Evolutionary conservation across 768 basidiomycete genomes (phyloP).

Genomic region (Leucosporidium yakuticum): DNA sequence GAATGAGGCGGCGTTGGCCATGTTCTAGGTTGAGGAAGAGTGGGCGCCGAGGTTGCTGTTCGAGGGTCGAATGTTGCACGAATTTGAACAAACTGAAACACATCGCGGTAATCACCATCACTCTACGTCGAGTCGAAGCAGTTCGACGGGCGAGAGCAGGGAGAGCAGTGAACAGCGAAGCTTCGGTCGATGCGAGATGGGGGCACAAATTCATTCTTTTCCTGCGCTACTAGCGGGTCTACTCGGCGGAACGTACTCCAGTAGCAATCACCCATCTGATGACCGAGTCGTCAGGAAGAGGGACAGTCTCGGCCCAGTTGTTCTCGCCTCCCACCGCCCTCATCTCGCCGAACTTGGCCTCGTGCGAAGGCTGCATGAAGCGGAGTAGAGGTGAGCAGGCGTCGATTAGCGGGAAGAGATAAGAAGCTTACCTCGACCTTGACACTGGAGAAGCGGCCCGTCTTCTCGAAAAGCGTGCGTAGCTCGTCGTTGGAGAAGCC

Average conservation of each 20-base stretch:
- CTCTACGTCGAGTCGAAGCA: too few species aligned
- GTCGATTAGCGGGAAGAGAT: neutral
- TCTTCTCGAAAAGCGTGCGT: neutral
- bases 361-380: neutral
- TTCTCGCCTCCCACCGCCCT: neutral
- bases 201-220: too few species aligned
- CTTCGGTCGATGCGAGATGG: too few species aligned
- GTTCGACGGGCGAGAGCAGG: too few species aligned
- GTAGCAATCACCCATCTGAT: neutral
- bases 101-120: too few species aligned
- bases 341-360: constrained; percentile 4
- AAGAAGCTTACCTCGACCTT: neutral
- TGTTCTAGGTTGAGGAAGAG: neutral
- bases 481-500: neutral
- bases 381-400: neutral
- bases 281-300: neutral
- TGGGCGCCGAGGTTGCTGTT: too few species aligned
- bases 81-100: too few species aligned
- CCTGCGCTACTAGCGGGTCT: too few species aligned
- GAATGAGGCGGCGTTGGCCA: constrained; percentile 2
- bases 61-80: too few species aligned
- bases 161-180: too few species aligned
- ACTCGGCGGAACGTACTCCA: too few species aligned
- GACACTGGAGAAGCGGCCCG: neutral
- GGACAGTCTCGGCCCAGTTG: constrained; percentile 1